Evolutionary conservation across 345 rosid species (phyloP).

Genomic region (Dipteronia dyeriana): DNA sequence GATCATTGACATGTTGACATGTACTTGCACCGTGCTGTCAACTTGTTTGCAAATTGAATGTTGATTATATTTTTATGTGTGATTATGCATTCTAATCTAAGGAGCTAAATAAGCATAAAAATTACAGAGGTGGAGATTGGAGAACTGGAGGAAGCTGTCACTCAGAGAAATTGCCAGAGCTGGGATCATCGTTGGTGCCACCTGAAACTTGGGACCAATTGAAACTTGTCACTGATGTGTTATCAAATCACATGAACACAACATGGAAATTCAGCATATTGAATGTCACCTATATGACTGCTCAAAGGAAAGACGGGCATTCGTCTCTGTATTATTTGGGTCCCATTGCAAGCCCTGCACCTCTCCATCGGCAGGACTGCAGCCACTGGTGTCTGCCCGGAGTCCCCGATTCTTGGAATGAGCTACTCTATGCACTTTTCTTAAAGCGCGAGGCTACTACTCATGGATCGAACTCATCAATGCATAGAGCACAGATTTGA

Average conservation of each 20-base stretch:
- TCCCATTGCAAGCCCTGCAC: slow-evolving; percentile 51
- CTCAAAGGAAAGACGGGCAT: slow-evolving; percentile 83
- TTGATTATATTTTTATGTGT: no score
- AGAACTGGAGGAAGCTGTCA: slow-evolving; percentile 83
- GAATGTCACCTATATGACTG: slow-evolving; percentile 72
- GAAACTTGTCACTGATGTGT: slow-evolving; percentile 43
- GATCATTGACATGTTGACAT: no score
- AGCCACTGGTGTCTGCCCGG: slow-evolving; percentile 99
- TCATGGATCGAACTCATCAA: slow-evolving; percentile 25
- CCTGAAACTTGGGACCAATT: slow-evolving; percentile 52
- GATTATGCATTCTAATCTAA: neutral
- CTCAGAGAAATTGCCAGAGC: slow-evolving; percentile 77
- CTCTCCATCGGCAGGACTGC: slow-evolving; percentile 79
- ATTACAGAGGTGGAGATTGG: slow-evolving; percentile 90
- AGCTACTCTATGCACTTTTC: slow-evolving; percentile 64
- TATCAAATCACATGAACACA: slow-evolving; percentile 36
- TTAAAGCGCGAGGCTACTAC: slow-evolving; percentile 42
- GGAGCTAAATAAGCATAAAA: slow-evolving; percentile 3
- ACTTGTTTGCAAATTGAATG: no score
- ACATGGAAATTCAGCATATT: slow-evolving; percentile 45
- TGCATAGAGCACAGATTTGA: slow-evolving; percentile 23
- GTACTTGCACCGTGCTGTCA: no score
- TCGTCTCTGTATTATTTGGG: slow-evolving; percentile 72
- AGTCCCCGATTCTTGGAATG: slow-evolving; percentile 93
- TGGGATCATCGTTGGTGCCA: slow-evolving; percentile 47